Evolutionary conservation across 768 basidiomycete species (phyloP).

Genomic region (Boletus fagicola): DNA sequence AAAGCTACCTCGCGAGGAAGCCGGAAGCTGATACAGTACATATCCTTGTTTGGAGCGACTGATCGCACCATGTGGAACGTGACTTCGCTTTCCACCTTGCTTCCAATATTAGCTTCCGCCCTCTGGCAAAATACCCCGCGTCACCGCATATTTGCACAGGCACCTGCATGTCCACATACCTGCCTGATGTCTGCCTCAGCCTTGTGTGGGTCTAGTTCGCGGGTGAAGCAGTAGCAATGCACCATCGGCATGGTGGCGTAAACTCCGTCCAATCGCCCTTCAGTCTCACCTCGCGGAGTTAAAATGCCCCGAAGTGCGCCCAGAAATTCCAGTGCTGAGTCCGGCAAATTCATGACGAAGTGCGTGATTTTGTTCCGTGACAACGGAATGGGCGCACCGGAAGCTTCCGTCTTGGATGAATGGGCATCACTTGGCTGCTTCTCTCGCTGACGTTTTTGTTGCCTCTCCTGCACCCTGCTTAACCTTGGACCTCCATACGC

Average conservation of each 20-base stretch:
- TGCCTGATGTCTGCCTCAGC: conserved; percentile 77
- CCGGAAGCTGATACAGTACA: conserved; percentile 95
- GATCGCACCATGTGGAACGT: conserved; percentile 78
- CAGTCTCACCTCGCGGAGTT: conserved; percentile 34
- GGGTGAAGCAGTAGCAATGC: conserved; percentile 96
- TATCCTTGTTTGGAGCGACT: conserved; percentile 94
- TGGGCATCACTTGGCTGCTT: not conserved
- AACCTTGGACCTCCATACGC: conserved; percentile 46
- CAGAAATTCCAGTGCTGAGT: conserved; percentile 85
- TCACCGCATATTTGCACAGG: conserved; percentile 8
- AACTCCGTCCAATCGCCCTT: conserved; percentile 46
- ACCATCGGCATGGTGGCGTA: conserved; percentile 73
- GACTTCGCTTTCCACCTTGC: conserved; percentile 48
- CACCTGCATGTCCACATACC: conserved; percentile 46
- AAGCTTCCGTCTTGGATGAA: conserved; percentile 1
- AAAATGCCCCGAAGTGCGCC: conserved; percentile 83
- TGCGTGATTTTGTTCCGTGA: conserved; percentile 66
- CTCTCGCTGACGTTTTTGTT: conserved; percentile 44
- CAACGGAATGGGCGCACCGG: conserved; percentile 18
- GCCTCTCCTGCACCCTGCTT: conserved; percentile 38
- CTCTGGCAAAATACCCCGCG: conserved; percentile 46
- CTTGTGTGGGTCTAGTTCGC: conserved; percentile 64
- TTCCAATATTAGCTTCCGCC: conserved; percentile 64
- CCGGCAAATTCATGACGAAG: conserved; percentile 98
- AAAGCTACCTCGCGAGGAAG: conserved; percentile 50